phyloP scores from a whole-genome alignment of 192 early-diverging fungal species.

The Phlyctochytrium planicorne region DNA sequence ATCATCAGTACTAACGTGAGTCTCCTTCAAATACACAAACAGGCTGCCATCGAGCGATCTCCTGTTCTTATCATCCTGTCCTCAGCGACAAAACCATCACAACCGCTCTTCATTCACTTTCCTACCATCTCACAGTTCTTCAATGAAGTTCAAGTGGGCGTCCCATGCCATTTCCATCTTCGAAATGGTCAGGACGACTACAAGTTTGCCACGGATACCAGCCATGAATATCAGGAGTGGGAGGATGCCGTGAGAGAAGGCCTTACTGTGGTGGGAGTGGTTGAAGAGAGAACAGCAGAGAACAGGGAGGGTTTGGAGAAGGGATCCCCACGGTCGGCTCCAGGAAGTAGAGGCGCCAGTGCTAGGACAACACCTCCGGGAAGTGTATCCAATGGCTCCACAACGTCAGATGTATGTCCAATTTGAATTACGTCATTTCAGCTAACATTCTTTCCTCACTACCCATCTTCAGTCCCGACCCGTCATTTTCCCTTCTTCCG shows the following conservation, averaged over 20 bases:
- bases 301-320: no score
- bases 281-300: no score
- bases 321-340: no score
- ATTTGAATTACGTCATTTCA: no score
- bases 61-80: constrained; percentile 20
- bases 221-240: constrained; percentile 24
- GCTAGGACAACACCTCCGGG: no score
- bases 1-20: not conserved
- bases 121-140: constrained; percentile 19
- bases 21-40: not conserved
- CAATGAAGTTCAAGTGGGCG: constrained; percentile 15
- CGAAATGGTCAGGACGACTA: constrained; percentile 12
- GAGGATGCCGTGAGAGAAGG: constrained; percentile 13
- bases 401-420: no score
- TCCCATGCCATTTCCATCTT: constrained; percentile 12
- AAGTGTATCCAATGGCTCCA: no score
- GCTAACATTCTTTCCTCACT: no score
- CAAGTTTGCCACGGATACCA: constrained; percentile 7
- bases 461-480: no score
- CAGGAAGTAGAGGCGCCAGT: no score
- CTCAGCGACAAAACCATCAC: not conserved
- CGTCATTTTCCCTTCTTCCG: no score
- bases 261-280: no score
- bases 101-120: constrained; percentile 18
- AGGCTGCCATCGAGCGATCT: constrained; percentile 21